Evolutionary conservation across 768 basidiomycete species (phyloP).

Genomic region (Crucibulum laeve): DNA sequence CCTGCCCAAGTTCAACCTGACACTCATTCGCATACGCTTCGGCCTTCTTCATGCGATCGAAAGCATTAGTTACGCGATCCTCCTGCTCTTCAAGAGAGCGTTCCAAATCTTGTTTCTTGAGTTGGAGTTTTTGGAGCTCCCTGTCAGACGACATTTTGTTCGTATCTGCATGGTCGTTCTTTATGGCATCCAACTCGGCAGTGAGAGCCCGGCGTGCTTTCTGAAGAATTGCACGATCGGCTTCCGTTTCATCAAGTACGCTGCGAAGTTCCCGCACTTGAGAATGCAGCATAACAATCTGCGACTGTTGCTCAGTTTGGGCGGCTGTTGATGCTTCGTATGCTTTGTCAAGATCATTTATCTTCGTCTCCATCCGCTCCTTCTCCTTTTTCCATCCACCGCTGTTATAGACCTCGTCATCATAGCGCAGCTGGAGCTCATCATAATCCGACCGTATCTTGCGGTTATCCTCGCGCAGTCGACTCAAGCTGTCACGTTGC

Average conservation of each 20-base stretch:
- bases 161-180: constrained; percentile 67
- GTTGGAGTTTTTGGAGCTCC: constrained; percentile 68
- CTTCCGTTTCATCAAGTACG: constrained; percentile 82
- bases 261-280: constrained; percentile 81
- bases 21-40: constrained; percentile 73
- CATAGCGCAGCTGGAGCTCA: constrained; percentile 67
- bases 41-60: constrained; percentile 78
- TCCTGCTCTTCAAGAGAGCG: constrained; percentile 74
- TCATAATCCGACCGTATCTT: constrained; percentile 75
- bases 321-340: constrained; percentile 69
- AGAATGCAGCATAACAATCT: constrained; percentile 79
- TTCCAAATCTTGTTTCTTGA: constrained; percentile 81
- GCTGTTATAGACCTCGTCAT: constrained; percentile 75
- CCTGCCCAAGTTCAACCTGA: constrained; percentile 70
- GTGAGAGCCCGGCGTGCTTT: constrained; percentile 80
- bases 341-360: constrained; percentile 66
- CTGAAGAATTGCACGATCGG: constrained; percentile 72
- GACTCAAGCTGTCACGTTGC: constrained; percentile 70
- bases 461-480: constrained; percentile 76
- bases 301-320: constrained; percentile 78
- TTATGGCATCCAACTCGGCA: constrained; percentile 77
- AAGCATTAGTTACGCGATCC: constrained; percentile 66
- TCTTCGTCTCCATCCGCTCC: constrained; percentile 82
- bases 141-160: constrained; percentile 67
- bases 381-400: constrained; percentile 86